These are phyloP conservation scores for Yarrowia yakushimensis DNA, from an alignment of 805 yeast species.

Conservation along the genomic window DNA sequence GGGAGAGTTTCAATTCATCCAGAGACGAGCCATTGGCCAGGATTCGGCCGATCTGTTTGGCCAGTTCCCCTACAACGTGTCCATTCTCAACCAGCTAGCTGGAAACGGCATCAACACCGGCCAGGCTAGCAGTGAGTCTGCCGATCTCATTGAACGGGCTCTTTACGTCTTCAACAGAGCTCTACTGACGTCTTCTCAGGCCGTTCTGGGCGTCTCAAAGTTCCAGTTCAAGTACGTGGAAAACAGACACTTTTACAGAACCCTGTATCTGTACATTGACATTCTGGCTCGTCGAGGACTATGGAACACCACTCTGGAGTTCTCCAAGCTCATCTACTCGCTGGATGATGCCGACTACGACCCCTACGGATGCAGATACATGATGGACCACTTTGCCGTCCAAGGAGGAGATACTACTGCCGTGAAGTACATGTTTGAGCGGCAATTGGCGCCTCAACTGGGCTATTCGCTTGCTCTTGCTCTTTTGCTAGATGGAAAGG, in stretches of 20 bases:
- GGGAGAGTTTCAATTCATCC: constrained; percentile 69
- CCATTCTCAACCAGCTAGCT: constrained; percentile 75
- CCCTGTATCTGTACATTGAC: constrained; percentile 67
- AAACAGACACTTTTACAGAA: constrained; percentile 73
- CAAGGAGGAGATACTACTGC: constrained; percentile 49
- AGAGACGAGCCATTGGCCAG: constrained; percentile 41
- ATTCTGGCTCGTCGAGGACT: constrained; percentile 75
- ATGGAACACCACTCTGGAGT: constrained; percentile 69
- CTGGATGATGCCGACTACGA: constrained; percentile 58
- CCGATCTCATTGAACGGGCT: constrained; percentile 72
- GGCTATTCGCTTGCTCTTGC: constrained; percentile 21
- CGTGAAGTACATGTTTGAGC: not conserved
- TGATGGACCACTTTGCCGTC: constrained; percentile 75
- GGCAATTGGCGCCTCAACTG: not conserved
- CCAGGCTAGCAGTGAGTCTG: constrained; percentile 56
- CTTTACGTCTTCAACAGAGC: constrained; percentile 76
- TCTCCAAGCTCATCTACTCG: constrained; percentile 65
- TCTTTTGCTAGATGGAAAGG: not conserved
- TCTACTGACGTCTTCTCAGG: constrained; percentile 54
- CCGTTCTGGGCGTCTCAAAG: constrained; percentile 51
- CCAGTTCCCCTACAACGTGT: constrained; percentile 66
- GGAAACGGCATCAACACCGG: constrained; percentile 73
- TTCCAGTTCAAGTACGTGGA: constrained; percentile 71
- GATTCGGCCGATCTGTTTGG: constrained; percentile 41
- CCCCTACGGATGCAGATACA: constrained; percentile 78